Conservation (phyloP, 1,284 basidiomycete genomes). For the Fistulina hepatica region DNA sequence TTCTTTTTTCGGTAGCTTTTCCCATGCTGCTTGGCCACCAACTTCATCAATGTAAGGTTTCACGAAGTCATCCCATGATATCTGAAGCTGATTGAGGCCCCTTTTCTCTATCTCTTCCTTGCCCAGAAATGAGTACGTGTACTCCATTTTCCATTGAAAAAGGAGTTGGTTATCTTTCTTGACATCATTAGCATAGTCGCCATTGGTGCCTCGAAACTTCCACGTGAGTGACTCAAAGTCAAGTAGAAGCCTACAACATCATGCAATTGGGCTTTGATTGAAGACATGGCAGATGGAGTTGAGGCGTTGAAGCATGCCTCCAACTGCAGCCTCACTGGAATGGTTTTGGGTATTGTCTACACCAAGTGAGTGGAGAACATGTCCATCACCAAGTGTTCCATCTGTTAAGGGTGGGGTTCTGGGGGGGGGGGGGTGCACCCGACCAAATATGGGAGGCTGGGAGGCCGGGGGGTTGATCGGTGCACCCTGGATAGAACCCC, state of each 20-base stretch:
- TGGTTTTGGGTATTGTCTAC: not conserved
- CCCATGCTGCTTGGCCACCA: constrained; percentile 15
- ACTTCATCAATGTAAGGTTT: constrained; percentile 5
- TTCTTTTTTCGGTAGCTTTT: constrained; percentile 14
- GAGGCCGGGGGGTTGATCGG: too few relatives aligned
- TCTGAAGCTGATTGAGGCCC: constrained; percentile 11
- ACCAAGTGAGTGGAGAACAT: not conserved
- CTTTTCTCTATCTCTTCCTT: constrained; percentile 10
- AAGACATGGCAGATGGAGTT: constrained; percentile 3
- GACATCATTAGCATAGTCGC: constrained; percentile 16
- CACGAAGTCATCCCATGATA: not conserved
- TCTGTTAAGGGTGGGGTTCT: too few relatives aligned
- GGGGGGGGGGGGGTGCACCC: too few relatives aligned
- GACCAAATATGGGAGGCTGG: too few relatives aligned
- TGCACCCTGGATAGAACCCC: too few relatives aligned
- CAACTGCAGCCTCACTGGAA: constrained; percentile 6
- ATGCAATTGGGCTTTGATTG: constrained; percentile 14
- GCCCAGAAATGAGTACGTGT: constrained; percentile 7
- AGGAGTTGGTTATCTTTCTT: constrained; percentile 12
- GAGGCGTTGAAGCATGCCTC: constrained; percentile 4
- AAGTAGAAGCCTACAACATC: constrained; percentile 4
- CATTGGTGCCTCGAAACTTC: constrained; percentile 13
- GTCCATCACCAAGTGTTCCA: not conserved
- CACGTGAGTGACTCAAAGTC: constrained; percentile 8
- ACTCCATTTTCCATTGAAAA: constrained; percentile 10